Conservation (phyloP, 108 stramenopile genomes). For the Bacterosira constricta region DNA sequence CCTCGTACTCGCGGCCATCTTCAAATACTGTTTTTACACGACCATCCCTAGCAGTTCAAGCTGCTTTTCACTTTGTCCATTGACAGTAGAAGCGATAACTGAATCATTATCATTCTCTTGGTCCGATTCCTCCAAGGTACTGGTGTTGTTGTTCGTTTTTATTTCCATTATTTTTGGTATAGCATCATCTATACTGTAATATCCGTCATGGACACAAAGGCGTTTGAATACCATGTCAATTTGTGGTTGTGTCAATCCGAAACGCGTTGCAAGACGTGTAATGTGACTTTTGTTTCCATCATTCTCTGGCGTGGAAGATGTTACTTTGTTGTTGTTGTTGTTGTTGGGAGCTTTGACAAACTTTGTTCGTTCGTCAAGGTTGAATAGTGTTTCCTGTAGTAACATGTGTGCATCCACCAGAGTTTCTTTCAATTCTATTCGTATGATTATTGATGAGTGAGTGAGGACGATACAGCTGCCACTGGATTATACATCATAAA, state of each 20-base stretch:
- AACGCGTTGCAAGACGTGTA: neutral
- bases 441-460: neutral
- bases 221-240: constrained; percentile 11
- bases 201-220: constrained; percentile 4
- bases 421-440: constrained; percentile 11
- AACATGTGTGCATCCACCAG: constrained; percentile 1
- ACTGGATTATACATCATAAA: neutral
- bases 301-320: neutral
- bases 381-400: constrained; percentile 19
- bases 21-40: constrained; percentile 32
- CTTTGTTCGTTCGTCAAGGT: constrained; percentile 2
- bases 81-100: neutral
- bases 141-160: neutral
- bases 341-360: neutral
- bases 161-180: neutral
- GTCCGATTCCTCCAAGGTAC: neutral
- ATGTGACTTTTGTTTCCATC: constrained; percentile 26
- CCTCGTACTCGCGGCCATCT: constrained; percentile 25
- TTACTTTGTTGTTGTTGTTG: neutral
- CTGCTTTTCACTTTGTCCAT: neutral
- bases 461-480: neutral
- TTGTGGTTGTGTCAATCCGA: constrained; percentile 8
- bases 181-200: constrained; percentile 35
- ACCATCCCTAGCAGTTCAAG: constrained; percentile 9
- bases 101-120: neutral